These are phyloP conservation scores for Phialemonium atrogriseum DNA, from an alignment of 2,329 filamentous ascomycete species.

Conservation along the genomic window DNA sequence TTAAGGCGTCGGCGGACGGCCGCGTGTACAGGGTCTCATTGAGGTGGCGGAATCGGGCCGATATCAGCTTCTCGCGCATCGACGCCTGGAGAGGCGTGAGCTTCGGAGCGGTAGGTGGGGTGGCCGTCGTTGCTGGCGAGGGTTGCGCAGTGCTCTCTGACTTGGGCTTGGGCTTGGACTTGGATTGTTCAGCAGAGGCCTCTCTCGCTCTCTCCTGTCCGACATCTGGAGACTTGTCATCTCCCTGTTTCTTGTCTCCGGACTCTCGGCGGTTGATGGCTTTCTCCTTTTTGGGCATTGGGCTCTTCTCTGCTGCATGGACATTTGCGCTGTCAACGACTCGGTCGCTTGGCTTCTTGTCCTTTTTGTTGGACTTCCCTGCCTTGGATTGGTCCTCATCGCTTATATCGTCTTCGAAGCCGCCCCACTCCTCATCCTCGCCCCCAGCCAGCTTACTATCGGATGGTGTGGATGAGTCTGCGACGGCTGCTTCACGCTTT, in stretches of 20 bases:
- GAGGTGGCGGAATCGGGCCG: conserved; percentile 91
- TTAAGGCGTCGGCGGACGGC: conserved; percentile 74
- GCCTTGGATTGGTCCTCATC: conserved; percentile 12
- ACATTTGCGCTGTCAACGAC: too few relatives aligned
- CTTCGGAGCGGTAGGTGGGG: conserved; percentile 43
- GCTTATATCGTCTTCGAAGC: conserved; percentile 13
- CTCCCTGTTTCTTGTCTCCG: conserved; percentile 3
- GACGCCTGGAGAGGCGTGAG: conserved; percentile 88
- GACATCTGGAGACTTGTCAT: neutral
- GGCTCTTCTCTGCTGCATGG: conserved; percentile 14
- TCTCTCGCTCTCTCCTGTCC: conserved; percentile 8
- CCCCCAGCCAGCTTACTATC: neutral
- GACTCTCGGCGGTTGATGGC: conserved; percentile 6
- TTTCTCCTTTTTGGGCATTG: conserved; percentile 25
- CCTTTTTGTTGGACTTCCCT: conserved; percentile 21
- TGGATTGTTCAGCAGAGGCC: conserved; percentile 12
- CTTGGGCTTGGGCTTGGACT: conserved; percentile 11
- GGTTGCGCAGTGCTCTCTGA: conserved; percentile 16
- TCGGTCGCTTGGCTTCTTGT: conserved; percentile 22
- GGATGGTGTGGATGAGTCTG: neutral
- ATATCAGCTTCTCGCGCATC: conserved; percentile 92
- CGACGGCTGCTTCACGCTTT: conserved; percentile 4
- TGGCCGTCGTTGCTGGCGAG: too few relatives aligned
- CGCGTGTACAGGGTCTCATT: conserved; percentile 96
- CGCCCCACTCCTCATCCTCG: conserved; percentile 14